These are phyloP conservation scores for Myxozyma sirexii DNA, from an alignment of 805 yeast genomes.

Conservation along the genomic window DNA sequence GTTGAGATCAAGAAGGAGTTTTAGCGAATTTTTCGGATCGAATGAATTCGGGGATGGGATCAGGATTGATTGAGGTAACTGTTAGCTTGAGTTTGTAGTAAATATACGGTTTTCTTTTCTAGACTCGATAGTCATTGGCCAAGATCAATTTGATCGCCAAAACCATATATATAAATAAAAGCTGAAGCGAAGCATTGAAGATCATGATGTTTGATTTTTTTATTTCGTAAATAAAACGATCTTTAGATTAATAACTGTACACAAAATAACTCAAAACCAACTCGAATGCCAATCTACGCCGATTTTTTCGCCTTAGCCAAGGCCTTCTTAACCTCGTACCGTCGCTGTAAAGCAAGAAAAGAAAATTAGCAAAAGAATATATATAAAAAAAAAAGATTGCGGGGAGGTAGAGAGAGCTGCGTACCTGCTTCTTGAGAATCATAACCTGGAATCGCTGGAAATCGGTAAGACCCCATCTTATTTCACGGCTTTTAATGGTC, in stretches of 20 bases:
- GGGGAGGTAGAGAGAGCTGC: slow-evolving; percentile 3
- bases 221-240: slow-evolving; percentile 21
- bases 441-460: slow-evolving; percentile 99
- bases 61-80: too few species aligned
- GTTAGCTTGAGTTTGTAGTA: background rate
- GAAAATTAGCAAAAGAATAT: background rate
- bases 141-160: too few species aligned
- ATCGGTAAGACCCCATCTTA: slow-evolving; percentile 90
- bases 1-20: too few species aligned
- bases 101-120: too few species aligned
- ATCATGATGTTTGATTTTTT: slow-evolving; percentile 12
- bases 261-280: slow-evolving; percentile 9
- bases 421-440: slow-evolving; percentile 90
- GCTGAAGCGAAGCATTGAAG: too few species aligned
- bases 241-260: slow-evolving; percentile 22
- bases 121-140: too few species aligned
- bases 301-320: slow-evolving; percentile 76
- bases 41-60: too few species aligned
- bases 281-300: slow-evolving; percentile 23
- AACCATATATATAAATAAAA: too few species aligned
- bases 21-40: too few species aligned
- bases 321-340: slow-evolving; percentile 92
- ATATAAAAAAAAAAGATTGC: background rate
- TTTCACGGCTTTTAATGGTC: slow-evolving; percentile 93
- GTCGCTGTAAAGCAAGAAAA: slow-evolving; percentile 49